phyloP scores from a whole-genome alignment of 345 rosid genomes.

The Odontarrhena argentea region DNA sequence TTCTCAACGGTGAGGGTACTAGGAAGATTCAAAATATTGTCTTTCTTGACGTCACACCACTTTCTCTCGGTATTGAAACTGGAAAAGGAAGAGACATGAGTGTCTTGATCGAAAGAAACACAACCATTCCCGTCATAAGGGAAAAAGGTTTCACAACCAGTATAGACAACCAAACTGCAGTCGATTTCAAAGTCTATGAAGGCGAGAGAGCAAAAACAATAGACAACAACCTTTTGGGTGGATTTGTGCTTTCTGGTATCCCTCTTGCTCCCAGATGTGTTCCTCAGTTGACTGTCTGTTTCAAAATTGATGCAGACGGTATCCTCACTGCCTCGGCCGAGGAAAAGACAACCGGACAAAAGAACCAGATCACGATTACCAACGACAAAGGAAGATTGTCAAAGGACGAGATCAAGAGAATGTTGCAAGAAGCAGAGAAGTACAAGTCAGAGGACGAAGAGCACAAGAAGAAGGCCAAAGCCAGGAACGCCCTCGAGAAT shows the following conservation, averaged over 20 bases:
- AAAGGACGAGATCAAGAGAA: no score
- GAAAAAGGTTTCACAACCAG: constrained; percentile 69
- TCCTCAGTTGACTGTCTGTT: constrained; percentile 75
- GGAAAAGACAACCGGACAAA: constrained; percentile 72
- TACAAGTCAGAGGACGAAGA: no score
- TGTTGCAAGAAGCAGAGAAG: no score
- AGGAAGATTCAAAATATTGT: constrained; percentile 74
- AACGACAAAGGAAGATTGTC: constrained; percentile 39
- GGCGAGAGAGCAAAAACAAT: constrained; percentile 46
- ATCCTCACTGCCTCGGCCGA: constrained; percentile 78
- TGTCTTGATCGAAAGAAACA: constrained; percentile 52
- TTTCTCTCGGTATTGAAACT: constrained; percentile 68
- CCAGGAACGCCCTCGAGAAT: constrained; percentile 64
- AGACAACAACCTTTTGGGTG: constrained; percentile 71
- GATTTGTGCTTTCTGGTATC: constrained; percentile 75
- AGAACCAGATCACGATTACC: constrained; percentile 80
- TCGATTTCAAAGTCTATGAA: constrained; percentile 59
- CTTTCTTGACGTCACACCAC: constrained; percentile 67
- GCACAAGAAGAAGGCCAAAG: constrained; percentile 55
- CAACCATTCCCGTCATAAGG: constrained; percentile 47
- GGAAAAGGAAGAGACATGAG: constrained; percentile 83
- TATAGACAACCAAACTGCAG: constrained; percentile 73
- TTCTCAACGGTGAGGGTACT: constrained; percentile 73
- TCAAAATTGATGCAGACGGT: constrained; percentile 74
- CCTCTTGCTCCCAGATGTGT: constrained; percentile 85